Percentiles rank a stretch among this genome's conserved stretches.
Evolutionary conservation across 164 flowering plant species (phyloP).

Genomic region (Dillenia suffruticosa): DNA sequence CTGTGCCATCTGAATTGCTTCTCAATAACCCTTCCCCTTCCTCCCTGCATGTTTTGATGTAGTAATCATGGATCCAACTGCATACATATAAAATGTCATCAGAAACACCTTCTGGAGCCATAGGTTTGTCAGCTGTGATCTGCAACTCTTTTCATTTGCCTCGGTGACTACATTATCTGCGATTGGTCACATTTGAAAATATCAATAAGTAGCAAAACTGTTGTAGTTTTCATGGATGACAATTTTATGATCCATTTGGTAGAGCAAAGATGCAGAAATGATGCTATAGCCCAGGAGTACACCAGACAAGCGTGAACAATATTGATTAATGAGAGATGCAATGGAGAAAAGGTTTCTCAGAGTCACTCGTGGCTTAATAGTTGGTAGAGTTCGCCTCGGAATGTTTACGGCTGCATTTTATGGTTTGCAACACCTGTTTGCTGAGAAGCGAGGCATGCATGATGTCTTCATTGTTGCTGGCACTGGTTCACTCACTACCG

Average conservation of each 20-base stretch:
- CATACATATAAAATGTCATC: no score
- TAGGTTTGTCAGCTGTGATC: no score
- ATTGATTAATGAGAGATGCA: conserved; percentile 94
- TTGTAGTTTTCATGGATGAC: no score
- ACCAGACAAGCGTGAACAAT: conserved; percentile 91
- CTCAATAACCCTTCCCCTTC: no score
- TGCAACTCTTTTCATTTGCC: no score
- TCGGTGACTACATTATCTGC: no score
- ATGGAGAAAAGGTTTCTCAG: conserved; percentile 95
- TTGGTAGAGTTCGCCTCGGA: conserved; percentile 97
- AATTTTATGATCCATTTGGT: conserved; percentile 5
- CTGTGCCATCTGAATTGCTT: no score
- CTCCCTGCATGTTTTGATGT: no score
- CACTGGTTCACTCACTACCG: conserved; percentile 97
- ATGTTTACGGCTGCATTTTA: conserved; percentile 86
- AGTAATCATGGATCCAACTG: no score
- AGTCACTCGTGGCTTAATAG: conserved; percentile 85
- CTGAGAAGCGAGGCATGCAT: conserved; percentile 85
- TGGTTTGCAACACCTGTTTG: conserved; percentile 77
- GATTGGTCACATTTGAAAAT: no score
- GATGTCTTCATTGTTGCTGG: conserved; percentile 85
- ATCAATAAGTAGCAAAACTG: no score
- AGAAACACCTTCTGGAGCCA: no score
- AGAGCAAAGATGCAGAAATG: conserved; percentile 99
- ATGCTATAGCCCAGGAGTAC: conserved; percentile 93